Evolutionary conservation across 257 asterid species (phyloP), one percentile per base, ranked within the genome.

Genomic region (Nicotiana benthamiana): DNA sequence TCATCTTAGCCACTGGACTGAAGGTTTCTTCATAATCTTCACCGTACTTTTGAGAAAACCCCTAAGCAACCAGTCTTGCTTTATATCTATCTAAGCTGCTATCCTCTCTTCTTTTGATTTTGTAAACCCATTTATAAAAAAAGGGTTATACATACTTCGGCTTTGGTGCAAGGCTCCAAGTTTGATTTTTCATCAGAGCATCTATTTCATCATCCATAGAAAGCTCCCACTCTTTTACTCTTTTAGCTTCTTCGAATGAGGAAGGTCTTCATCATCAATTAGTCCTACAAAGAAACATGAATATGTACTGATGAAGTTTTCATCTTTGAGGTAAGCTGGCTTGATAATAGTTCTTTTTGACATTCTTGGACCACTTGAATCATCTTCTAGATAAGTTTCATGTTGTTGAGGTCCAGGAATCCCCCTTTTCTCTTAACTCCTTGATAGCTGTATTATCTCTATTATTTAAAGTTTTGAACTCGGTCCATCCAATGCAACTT

Each of bases 11-110:
- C 53, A 79, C 43, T 0, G 28, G 80, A 8, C 62, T 83, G 17
- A 83, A 83, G 2, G 83, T 83, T 51, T 83, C 72, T 22, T 84
- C 82, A 46, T 65, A 84, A 43, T 76, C 80, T 67, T 53, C 52
- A 0, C 82, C 77, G 22, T 81, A 80, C 3, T 75, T 80, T 65
- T 84, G 80, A 18, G 82, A 80, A 62, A 84, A 80, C 0, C 56
- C 84, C 3, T 27, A 24, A 24, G 70, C 80, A n/a, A 84, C 82
- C 30, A 80, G 15, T 80, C 65, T 57, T 4, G 78, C n/a, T 20
- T 70, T 40, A 17, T 18, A 70, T 17, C 34, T 70, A 4, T 70
- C 34, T 16, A 70, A 4, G 6, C 24, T n/a, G 1, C 74, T 75
- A 18, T 81, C 65, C 1, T 17, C 54, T 51, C 4, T 12, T 51